Base-by-base conservation (phyloP, 495 filamentous ascomycete genomes). In the Aspergillus affinis region DNA sequence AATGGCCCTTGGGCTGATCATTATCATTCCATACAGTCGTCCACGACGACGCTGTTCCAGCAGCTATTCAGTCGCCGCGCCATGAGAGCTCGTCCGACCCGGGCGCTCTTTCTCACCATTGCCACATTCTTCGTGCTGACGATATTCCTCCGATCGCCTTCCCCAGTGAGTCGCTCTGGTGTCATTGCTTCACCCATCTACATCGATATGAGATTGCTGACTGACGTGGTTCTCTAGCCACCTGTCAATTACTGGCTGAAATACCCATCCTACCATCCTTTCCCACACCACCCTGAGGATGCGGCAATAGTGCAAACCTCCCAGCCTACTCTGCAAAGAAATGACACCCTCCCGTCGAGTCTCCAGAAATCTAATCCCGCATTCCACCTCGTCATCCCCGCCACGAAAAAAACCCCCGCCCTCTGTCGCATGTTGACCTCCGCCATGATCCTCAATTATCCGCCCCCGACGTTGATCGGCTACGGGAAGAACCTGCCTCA, bases 361-460 rank as follows among this genome's bases (percentile, higher is more conserved):
- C 62, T 78, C 8, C 67, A 72, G 51, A 83, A 82, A 58, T 69
- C 66, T n/a, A 81, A 74, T 47, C 78, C 81, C 0, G 77, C 77
- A n/a, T 84, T 89, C 59, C 87, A 90, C 67, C 74, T 90, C 44
- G 70, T 89, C 32, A 68, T 88, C 19, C 82, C 84, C 18, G 79
- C 81, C 8, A 73, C 72, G 46, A 72, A 71, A 23, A 75, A 76
- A n/a, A 81, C 78, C 48, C 66, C 75, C 29, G 71, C 81, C 18
- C 73, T 88, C 19, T 88, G 86, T 70, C 83, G 84, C 54, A 82
- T 83, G 2, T 48, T 88, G 23, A 73, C 86, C 4, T 86, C 85
- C 0, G 78, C 84, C 4, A 84, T 85, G 71, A 75, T 87, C 4
- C 72, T 88, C 45, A 79, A 82, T 61, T 89, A 86, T 55, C 86